Base-by-base conservation (phyloP, 2,329 filamentous ascomycete genomes). In the Trichoderma simmonsii region DNA sequence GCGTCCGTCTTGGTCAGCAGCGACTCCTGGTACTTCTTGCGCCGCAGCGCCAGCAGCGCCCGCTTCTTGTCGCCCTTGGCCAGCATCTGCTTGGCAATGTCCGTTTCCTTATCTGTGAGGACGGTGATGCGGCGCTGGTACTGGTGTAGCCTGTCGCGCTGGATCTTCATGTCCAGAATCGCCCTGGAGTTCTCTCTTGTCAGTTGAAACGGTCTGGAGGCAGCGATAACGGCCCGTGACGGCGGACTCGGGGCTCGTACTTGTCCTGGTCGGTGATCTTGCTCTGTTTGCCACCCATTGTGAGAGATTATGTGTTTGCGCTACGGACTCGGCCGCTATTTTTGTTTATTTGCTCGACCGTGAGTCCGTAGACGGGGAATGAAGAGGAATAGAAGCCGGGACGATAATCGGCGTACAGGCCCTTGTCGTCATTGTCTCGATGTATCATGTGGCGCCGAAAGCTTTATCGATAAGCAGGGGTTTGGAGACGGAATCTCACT, bases 21-120 rank as follows among this genome's bases (percentile, higher is more conserved):
- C 30, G 93, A 91, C 81, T 98, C 93, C 81, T 99, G 96, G 86
- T 97, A 98, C 82, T 98, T 99, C 84, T 98, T 98, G 76, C 95
- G 90, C 71, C 96, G 92, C 73, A 99, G 87, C 1, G 96, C 96
- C 36, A 98, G 88, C 26, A 98, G 88, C 1, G 96, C 96, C 74
- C 91, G 90, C 76, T 88, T 85, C 82, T 94, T 95, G 83, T 98
- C 93, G 78, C 92, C 91, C 73, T 89, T 87, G 21, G 90, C 90
- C 24, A 98, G 87, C 83, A 97, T 95, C 84, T 93, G 88, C 76
- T 89, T 90, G 26, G 96, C 95, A 72, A 97, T 92, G 60, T 91
- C 92, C 63, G 92, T 97, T 84, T 99, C 95, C 75, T 92, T 92
- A 79, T 91, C 89, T 7, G 95, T 98, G 48, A 99, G 89, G 66